phyloP scores from a whole-genome alignment of 202 grass and related monocot genomes.

The Elaeis oleifera region DNA sequence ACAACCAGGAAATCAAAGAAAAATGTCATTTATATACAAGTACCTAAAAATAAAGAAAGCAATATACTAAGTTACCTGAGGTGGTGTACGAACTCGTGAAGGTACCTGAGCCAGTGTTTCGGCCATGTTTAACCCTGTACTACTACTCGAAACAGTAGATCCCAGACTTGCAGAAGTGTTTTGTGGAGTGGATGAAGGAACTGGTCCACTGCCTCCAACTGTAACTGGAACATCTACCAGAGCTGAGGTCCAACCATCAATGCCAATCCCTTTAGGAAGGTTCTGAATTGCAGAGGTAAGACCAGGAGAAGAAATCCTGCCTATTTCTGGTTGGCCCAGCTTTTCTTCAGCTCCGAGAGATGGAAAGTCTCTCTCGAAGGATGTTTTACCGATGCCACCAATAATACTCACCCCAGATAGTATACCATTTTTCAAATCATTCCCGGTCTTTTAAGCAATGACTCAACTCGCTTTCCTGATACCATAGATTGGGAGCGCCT shows the following conservation, averaged over 20 bases:
- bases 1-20: background rate
- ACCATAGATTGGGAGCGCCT: constrained; percentile 10
- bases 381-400: background rate
- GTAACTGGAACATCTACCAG: constrained; percentile 15
- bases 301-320: constrained; percentile 5
- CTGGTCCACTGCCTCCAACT: constrained; percentile 5
- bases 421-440: constrained; percentile 1
- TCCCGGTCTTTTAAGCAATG: constrained; percentile 5
- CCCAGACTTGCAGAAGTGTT: background rate
- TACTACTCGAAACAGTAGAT: background rate
- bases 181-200: background rate
- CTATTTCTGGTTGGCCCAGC: background rate
- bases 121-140: constrained; percentile 23
- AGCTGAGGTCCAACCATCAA: constrained; percentile 17
- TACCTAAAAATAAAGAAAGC: too few species aligned
- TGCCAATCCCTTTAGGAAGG: constrained; percentile 9
- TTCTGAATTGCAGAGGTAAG: constrained; percentile 11
- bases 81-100: constrained; percentile 12
- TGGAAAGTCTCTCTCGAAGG: constrained; percentile 21
- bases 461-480: constrained; percentile 9
- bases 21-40: background rate
- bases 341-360: constrained; percentile 16
- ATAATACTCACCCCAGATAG: constrained; percentile 10
- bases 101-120: constrained; percentile 19
- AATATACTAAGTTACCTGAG: constrained; percentile 5